Base-by-base conservation (phyloP, 306 rosid species). In the Trifolium subterraneum region DNA sequence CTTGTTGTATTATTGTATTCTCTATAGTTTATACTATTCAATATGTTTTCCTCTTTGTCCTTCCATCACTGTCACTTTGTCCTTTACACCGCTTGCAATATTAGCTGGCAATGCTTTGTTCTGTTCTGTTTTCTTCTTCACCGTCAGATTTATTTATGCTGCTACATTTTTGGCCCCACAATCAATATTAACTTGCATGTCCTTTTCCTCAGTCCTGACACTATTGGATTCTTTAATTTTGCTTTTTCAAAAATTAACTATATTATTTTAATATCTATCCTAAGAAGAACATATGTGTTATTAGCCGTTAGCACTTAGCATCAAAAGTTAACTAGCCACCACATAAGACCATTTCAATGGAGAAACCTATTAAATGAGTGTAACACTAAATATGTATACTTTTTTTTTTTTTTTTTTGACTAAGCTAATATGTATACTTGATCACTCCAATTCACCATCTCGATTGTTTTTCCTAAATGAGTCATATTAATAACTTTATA, bases 1-100 rank as follows among this genome's bases (percentile, higher is more conserved):
- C 23, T 51, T 39, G 10, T 8, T 51, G 13, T 8, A 16, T 16
- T 50, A 1, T 54, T 54, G 15, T 54, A 19, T 20, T 41, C 45
- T 41, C 4, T 54, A 14, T 19, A 54, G 25, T 4, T 10, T 1
- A 0, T 4, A 0, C 1, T 64, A 64, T 71, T 61, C 29, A 7
- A 61, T 59, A 59, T 27, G 13, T 10, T 19, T 8, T 77, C n/a
- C n/a, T 50, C 19, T 11, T 71, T 54, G 52, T 36, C 19, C 11
- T 38, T 27, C 38, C 16, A 69, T 70, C 78, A 7, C 61, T 73
- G 48, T 74, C 42, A 35, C 45, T 64, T 61, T 60, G 78, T 80
- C 76, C 35, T 50, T 69, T 51, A 64, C 48, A 59, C 72, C 70
- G 68, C 50, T 36, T 20, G 51, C 68, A 68, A 68, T 64, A 18